These are phyloP conservation scores for Linnemannia schmuckeri DNA, from an alignment of 192 early-diverging fungal genomes.

Conservation along the genomic window DNA sequence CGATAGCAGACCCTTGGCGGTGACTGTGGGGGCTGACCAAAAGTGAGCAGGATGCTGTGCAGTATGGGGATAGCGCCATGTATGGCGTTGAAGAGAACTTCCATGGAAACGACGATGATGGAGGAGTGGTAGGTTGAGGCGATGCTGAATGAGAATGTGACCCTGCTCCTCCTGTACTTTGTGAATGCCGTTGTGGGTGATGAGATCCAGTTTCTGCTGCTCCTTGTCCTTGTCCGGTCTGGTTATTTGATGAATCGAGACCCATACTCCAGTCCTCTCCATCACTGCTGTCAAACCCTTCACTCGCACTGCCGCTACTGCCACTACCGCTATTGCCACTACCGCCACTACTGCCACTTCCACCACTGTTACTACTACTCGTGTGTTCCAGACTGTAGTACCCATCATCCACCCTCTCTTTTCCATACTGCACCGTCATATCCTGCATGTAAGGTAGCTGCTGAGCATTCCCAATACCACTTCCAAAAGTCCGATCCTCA, in stretches of 20 bases:
- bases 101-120: constrained; percentile 7
- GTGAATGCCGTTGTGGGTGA: background rate
- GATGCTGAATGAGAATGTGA: background rate
- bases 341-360: constrained; percentile 8
- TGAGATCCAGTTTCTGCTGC: background rate
- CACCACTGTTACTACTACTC: background rate
- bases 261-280: constrained; percentile 17
- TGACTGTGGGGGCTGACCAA: constrained; percentile 25
- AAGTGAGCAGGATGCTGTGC: constrained; percentile 30
- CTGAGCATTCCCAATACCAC: background rate
- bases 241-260: background rate
- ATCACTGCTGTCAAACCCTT: constrained; percentile 32
- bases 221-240: background rate
- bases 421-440: background rate
- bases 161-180: background rate
- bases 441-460: background rate
- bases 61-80: constrained; percentile 2
- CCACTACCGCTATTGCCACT: background rate
- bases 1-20: background rate
- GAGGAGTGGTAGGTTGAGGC: background rate
- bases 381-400: constrained; percentile 28
- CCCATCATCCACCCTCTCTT: constrained; percentile 22
- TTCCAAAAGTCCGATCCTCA: constrained; percentile 5
- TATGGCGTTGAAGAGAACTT: background rate
- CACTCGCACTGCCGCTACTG: constrained; percentile 23